Percentiles rank a stretch among this genome's conserved stretches.
Evolutionary conservation across 2,329 filamentous ascomycete species (phyloP).

Genomic region (Xylaria sp.): DNA sequence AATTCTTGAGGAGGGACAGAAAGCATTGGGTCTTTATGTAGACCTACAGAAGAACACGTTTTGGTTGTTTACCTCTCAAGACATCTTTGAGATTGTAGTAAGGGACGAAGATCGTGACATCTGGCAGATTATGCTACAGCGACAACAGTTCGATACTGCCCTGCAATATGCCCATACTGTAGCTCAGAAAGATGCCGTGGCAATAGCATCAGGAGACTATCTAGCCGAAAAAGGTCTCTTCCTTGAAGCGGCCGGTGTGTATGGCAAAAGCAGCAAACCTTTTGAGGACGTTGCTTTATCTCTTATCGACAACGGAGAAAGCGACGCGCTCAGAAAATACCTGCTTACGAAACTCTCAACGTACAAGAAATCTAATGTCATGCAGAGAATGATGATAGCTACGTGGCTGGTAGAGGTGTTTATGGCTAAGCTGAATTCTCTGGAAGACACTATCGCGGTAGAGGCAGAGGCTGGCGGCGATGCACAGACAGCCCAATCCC

Average conservation of each 20-base stretch:
- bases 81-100: slow-evolving; percentile 93
- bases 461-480: slow-evolving; percentile 80
- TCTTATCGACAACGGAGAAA: slow-evolving; percentile 88
- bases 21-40: slow-evolving; percentile 80
- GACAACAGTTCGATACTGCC: slow-evolving; percentile 87
- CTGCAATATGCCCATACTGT: slow-evolving; percentile 81
- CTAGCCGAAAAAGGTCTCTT: slow-evolving; percentile 82
- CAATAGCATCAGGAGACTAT: slow-evolving; percentile 89
- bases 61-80: slow-evolving; percentile 90
- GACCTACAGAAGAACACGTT: slow-evolving; percentile 96
- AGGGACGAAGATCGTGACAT: slow-evolving; percentile 90
- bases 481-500: slow-evolving; percentile 71
- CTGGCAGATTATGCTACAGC: slow-evolving; percentile 90
- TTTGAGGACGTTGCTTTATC: slow-evolving; percentile 94
- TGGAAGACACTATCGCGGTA: slow-evolving; percentile 93
- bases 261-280: slow-evolving; percentile 93
- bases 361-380: slow-evolving; percentile 81
- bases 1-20: slow-evolving; percentile 80
- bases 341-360: slow-evolving; percentile 81
- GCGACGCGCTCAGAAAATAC: slow-evolving; percentile 90
- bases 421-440: slow-evolving; percentile 93
- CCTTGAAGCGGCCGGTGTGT: slow-evolving; percentile 84
- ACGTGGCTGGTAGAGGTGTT: slow-evolving; percentile 95
- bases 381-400: slow-evolving; percentile 95
- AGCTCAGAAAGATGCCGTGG: slow-evolving; percentile 86